Evolutionary conservation across 2,329 filamentous ascomycete genomes (phyloP).

Genomic region (Calcarisporium arbuscula): DNA sequence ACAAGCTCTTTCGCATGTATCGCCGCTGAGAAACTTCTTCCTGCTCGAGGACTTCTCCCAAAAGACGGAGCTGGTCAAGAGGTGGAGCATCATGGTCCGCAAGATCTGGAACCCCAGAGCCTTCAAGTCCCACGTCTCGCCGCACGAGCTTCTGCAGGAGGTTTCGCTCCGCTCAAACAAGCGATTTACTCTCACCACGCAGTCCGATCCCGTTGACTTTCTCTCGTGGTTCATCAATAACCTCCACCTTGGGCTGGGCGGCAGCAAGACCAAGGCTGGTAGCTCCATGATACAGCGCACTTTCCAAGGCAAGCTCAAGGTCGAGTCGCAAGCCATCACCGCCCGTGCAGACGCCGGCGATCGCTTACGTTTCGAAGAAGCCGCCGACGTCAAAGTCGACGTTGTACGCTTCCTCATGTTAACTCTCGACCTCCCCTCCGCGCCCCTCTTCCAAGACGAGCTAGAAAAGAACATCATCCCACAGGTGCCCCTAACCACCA

Average conservation of each 20-base stretch:
- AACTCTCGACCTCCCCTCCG: constrained; percentile 84
- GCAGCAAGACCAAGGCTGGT: constrained; percentile 77
- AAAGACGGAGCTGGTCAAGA: constrained; percentile 72
- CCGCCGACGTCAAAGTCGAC: constrained; percentile 71
- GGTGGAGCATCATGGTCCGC: constrained; percentile 82
- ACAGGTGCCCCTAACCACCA: constrained; percentile 73
- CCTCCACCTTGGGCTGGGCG: constrained; percentile 84
- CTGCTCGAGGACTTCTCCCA: constrained; percentile 75
- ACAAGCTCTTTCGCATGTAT: constrained; percentile 84
- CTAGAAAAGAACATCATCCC: constrained; percentile 95
- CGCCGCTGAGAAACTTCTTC: constrained; percentile 84
- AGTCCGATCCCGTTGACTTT: constrained; percentile 95
- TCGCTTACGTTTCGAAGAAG: constrained; percentile 87
- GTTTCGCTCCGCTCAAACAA: constrained; percentile 86
- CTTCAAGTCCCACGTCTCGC: constrained; percentile 94
- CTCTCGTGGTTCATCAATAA: constrained; percentile 97
- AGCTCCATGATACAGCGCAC: constrained; percentile 84
- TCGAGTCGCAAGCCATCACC: constrained; percentile 91
- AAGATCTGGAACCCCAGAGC: constrained; percentile 98
- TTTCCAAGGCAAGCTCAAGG: constrained; percentile 87
- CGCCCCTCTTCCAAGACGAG: constrained; percentile 93
- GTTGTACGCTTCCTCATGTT: constrained; percentile 80
- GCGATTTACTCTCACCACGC: constrained; percentile 81
- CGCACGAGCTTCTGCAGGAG: constrained; percentile 94
- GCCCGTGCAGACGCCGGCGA: constrained; percentile 83